Conservation (phyloP, 345 rosid species). For the Raphanus sativus region DNA sequence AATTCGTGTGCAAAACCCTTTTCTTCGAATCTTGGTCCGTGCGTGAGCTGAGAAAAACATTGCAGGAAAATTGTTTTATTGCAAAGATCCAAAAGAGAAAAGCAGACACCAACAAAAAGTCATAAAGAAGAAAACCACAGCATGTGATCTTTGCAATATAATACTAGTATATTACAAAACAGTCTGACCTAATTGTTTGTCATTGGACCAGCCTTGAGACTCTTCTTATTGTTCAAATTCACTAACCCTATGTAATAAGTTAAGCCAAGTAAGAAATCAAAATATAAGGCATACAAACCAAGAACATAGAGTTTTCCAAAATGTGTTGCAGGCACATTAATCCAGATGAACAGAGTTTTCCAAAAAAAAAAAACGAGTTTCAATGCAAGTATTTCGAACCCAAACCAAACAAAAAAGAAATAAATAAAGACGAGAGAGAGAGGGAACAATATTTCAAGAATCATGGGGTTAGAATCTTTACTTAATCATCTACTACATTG, state of each 20-base stretch:
- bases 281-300: conserved; percentile 20
- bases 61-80: conserved; percentile 46
- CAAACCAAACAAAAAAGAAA: neutral
- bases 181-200: conserved; percentile 55
- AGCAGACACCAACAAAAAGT: conserved; percentile 46
- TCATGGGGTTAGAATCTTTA: neutral
- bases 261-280: conserved; percentile 8
- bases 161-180: conserved; percentile 34
- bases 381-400: neutral
- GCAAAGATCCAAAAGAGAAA: conserved; percentile 36
- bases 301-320: conserved; percentile 23
- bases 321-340: conserved; percentile 8
- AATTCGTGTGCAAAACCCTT: conserved; percentile 37
- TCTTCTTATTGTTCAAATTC: conserved; percentile 4
- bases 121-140: conserved; percentile 41
- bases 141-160: conserved; percentile 71
- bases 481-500: neutral
- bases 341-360: neutral
- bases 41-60: conserved; percentile 46
- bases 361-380: conserved; percentile 1
- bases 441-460: neutral
- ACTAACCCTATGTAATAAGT: conserved; percentile 3
- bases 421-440: neutral
- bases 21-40: conserved; percentile 54
- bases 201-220: conserved; percentile 32